A percentile compares a stretch with the other conserved stretches of the same genome.
phyloP scores from a whole-genome alignment of 495 filamentous ascomycete genomes.

The Lasiosphaeriaceae sp. region DNA sequence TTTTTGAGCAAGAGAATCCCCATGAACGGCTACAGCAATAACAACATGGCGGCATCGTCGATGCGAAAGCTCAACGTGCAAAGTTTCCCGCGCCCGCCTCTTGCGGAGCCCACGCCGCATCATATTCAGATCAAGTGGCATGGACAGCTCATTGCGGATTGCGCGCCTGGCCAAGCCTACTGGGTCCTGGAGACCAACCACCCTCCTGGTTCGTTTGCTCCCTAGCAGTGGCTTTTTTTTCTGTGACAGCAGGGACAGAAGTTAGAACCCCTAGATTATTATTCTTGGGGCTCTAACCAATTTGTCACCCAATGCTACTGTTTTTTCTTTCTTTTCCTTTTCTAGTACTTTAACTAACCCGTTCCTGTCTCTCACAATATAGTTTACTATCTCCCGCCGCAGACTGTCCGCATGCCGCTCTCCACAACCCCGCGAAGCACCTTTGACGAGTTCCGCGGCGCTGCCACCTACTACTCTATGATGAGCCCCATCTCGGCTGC shows the following conservation, averaged over 20 bases:
- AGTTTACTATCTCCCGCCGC: constrained; percentile 56
- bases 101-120: constrained; percentile 45
- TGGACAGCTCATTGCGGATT: constrained; percentile 48
- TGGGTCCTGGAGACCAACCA: constrained; percentile 60
- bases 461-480: constrained; percentile 49
- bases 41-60: constrained; percentile 28
- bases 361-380: not conserved
- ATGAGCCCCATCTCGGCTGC: constrained; percentile 29
- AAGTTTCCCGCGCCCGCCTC: constrained; percentile 55
- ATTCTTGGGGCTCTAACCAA: too few relatives aligned
- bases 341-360: constrained; percentile 2
- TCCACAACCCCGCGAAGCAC: constrained; percentile 40
- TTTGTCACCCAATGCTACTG: not conserved
- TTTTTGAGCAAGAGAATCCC: too few relatives aligned
- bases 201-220: constrained; percentile 42
- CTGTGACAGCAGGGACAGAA: not conserved
- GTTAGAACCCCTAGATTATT: constrained; percentile 4
- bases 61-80: constrained; percentile 52
- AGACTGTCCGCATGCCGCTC: constrained; percentile 39
- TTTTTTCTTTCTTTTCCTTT: constrained; percentile 1
- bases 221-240: constrained; percentile 1
- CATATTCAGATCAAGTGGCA: constrained; percentile 53
- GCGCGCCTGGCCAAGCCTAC: constrained; percentile 47
- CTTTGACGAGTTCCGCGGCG: constrained; percentile 56
- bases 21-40: constrained; percentile 10